Percentiles rank a stretch among this genome's conserved stretches.
phyloP scores from a whole-genome alignment of 2,329 filamentous ascomycete genomes.

The Colletotrichum cordylinicola region DNA sequence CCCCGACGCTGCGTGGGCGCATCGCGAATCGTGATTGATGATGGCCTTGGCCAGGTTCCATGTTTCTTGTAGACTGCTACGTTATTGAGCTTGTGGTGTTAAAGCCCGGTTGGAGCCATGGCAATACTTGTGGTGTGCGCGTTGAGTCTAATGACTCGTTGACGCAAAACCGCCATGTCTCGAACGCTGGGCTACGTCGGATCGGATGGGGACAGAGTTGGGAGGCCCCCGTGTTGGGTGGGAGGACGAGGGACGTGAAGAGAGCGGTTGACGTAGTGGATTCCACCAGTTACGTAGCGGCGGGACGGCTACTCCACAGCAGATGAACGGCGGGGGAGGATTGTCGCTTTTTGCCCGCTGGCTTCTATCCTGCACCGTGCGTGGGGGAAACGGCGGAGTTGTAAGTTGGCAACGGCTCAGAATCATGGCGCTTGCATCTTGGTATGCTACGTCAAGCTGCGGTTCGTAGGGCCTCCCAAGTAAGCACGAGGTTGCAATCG shows the following conservation, averaged over 20 bases:
- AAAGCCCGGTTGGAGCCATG: not conserved
- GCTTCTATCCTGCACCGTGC: not conserved
- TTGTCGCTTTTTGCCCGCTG: not conserved
- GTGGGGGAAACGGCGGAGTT: not conserved
- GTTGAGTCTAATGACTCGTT: conserved; percentile 9
- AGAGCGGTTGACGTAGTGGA: conserved; percentile 11
- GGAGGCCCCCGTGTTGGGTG: not conserved
- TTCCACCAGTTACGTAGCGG: conserved; percentile 11
- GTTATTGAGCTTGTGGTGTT: not conserved
- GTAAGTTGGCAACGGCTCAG: not conserved
- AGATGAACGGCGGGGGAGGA: conserved; percentile 7
- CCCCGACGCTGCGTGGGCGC: not conserved
- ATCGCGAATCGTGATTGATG: not conserved
- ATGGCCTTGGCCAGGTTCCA: not conserved
- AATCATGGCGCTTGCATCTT: not conserved
- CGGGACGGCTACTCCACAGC: conserved; percentile 1
- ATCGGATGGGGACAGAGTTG: not conserved
- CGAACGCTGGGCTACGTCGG: conserved; percentile 5
- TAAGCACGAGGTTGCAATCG: not conserved
- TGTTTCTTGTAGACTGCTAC: not conserved
- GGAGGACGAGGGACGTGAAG: not conserved
- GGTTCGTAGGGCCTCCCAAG: not conserved
- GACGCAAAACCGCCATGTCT: not conserved
- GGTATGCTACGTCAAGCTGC: not conserved
- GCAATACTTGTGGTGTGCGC: not conserved